Conservation (phyloP, 495 filamentous ascomycete genomes). For the Talaromyces stipitatus region DNA sequence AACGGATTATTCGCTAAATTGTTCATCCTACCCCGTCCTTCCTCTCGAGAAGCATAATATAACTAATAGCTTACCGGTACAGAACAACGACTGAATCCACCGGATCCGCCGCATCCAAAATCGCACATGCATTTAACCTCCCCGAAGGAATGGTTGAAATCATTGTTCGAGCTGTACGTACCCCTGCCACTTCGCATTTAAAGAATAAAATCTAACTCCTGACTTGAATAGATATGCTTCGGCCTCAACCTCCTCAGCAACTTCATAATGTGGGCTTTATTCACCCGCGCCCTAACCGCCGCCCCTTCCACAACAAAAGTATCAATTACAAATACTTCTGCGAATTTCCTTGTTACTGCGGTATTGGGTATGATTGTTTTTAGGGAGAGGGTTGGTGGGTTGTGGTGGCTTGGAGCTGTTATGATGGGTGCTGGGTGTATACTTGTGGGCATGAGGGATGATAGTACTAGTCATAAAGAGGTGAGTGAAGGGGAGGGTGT, state of each 20-base stretch:
- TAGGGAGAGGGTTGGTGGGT: slow-evolving; percentile 57
- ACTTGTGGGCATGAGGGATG: slow-evolving; percentile 77
- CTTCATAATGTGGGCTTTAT: slow-evolving; percentile 87
- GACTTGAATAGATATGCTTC: slow-evolving; percentile 62
- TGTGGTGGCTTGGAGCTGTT: slow-evolving; percentile 85
- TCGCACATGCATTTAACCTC: neutral
- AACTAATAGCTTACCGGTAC: neutral
- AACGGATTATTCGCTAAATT: slow-evolving; percentile 97
- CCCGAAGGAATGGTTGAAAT: slow-evolving; percentile 11
- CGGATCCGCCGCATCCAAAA: neutral
- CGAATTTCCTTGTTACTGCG: slow-evolving; percentile 89
- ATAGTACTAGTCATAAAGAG: neutral
- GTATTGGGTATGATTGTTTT: slow-evolving; percentile 73
- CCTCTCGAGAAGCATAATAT: neutral
- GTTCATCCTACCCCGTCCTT: slow-evolving; percentile 39
- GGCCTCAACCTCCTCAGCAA: slow-evolving; percentile 84
- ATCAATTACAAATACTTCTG: slow-evolving; percentile 83
- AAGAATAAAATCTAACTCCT: neutral
- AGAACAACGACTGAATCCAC: slow-evolving; percentile 9
- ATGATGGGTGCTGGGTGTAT: slow-evolving; percentile 86
- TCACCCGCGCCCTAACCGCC: slow-evolving; percentile 72
- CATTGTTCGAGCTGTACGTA: slow-evolving; percentile 15
- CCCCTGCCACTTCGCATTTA: neutral
- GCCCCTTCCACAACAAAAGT: slow-evolving; percentile 83
- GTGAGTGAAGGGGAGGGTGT: neutral